These are phyloP conservation scores for Cyanodermella asteris DNA, from an alignment of 2,329 filamentous ascomycete genomes.

Conservation along the genomic window DNA sequence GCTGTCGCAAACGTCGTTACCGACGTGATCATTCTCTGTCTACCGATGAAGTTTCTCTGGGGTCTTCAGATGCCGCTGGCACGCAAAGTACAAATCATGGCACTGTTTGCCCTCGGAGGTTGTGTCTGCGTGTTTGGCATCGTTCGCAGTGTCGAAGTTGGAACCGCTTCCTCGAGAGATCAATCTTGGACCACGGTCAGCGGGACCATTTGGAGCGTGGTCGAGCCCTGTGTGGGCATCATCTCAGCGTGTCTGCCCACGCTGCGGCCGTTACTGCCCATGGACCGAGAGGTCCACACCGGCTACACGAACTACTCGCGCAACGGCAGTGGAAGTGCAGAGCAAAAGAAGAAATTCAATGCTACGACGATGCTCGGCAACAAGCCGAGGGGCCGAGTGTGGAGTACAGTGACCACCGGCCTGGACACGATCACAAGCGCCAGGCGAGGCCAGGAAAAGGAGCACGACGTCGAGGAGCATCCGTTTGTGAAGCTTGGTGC, in stretches of 20 bases:
- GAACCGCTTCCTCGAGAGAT: too few relatives aligned
- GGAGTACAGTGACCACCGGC: too few relatives aligned
- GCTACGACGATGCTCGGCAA: too few relatives aligned
- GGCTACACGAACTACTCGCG: too few relatives aligned
- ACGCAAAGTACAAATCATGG: conserved; percentile 1
- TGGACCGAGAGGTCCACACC: too few relatives aligned
- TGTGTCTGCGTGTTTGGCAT: conserved; percentile 2
- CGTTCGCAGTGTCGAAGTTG: conserved; percentile 1
- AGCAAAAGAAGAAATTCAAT: too few relatives aligned
- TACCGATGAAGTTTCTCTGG: conserved; percentile 4
- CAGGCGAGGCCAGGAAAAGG: too few relatives aligned
- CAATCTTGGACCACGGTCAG: conserved; percentile 2
- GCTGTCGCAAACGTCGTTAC: conserved; percentile 1
- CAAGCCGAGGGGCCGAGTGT: too few relatives aligned
- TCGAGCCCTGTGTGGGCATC: conserved; percentile 3
- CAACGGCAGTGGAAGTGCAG: too few relatives aligned
- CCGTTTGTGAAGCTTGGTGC: too few relatives aligned
- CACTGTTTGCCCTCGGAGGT: conserved; percentile 2
- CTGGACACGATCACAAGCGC: too few relatives aligned
- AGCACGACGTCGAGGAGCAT: too few relatives aligned
- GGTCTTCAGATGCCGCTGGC: conserved; percentile 2
- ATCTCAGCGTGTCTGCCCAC: conserved; percentile 3
- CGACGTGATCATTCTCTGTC: conserved; percentile 2
- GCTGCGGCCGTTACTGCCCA: conserved; percentile 2
- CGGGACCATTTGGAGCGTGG: conserved; percentile 2